These are phyloP conservation scores for Fagopyrum tataricum DNA, from an alignment of 148 eudicot genomes.

Conservation along the genomic window DNA sequence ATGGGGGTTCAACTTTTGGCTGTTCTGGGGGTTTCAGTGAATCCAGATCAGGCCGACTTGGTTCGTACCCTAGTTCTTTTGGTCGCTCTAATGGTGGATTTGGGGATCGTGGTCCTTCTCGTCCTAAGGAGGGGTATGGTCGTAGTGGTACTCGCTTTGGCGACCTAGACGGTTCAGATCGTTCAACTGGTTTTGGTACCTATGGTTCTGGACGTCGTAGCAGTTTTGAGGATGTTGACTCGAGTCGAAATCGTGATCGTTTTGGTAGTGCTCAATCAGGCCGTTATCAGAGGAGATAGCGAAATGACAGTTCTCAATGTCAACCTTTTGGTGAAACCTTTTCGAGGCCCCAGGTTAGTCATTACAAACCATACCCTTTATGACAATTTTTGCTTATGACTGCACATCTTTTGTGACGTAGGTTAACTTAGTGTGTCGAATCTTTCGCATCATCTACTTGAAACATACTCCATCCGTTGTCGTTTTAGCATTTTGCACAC, in stretches of 20 bases:
- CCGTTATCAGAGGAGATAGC: constrained; percentile 39
- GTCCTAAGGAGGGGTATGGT: not conserved
- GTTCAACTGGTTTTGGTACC: constrained; percentile 33
- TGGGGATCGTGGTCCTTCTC: not conserved
- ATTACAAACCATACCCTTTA: not conserved
- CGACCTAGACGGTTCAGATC: constrained; percentile 24
- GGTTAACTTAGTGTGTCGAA: not conserved
- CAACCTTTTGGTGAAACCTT: not conserved
- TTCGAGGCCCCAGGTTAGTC: constrained; percentile 3
- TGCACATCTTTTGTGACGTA: not conserved
- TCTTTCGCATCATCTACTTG: not conserved
- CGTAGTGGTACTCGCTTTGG: not conserved
- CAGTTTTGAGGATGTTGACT: constrained; percentile 32
- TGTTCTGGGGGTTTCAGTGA: constrained; percentile 6
- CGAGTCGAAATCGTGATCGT: constrained; percentile 22
- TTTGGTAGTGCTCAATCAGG: constrained; percentile 26
- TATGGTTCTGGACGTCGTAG: constrained; percentile 44
- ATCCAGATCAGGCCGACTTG: constrained; percentile 19
- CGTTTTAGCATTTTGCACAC: too few species aligned
- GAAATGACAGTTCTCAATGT: not conserved
- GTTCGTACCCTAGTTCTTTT: not conserved
- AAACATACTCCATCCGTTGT: too few species aligned
- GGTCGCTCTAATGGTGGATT: constrained; percentile 30
- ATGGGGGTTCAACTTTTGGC: constrained; percentile 17
- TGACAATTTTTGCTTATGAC: not conserved